These are phyloP conservation scores for Tulasnella sp. DNA, from an alignment of 768 basidiomycete genomes.

Conservation along the genomic window DNA sequence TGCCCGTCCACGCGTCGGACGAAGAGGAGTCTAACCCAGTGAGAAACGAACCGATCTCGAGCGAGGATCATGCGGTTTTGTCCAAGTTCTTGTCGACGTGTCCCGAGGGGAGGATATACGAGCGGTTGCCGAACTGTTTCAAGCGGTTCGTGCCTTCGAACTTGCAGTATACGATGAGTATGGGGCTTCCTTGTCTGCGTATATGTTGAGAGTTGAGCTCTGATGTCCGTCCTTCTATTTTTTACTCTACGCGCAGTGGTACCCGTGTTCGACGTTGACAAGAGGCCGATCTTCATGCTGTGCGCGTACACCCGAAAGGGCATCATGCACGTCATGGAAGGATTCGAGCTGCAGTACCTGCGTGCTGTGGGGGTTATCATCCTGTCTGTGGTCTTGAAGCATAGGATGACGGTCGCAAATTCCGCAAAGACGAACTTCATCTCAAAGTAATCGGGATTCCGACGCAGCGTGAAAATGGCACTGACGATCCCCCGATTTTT, in stretches of 20 bases:
- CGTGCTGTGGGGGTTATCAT: conserved; percentile 92
- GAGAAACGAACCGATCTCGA: conserved; percentile 37
- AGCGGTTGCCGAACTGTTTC: conserved; percentile 75
- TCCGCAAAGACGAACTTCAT: conserved; percentile 90
- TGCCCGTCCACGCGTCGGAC: conserved; percentile 24
- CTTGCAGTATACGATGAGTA: conserved; percentile 82
- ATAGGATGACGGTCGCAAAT: conserved; percentile 87
- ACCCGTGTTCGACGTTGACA: conserved; percentile 87
- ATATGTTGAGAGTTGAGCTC: too few species aligned
- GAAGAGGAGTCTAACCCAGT: conserved; percentile 12
- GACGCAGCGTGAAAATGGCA: neutral
- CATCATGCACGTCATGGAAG: conserved; percentile 72
- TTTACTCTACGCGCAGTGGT: too few species aligned
- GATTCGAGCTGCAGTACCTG: conserved; percentile 81
- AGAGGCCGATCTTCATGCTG: conserved; percentile 79
- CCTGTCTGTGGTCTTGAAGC: conserved; percentile 81
- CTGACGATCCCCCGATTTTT: neutral
- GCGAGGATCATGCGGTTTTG: conserved; percentile 63
- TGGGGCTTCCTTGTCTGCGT: conserved; percentile 22
- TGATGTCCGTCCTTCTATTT: neutral
- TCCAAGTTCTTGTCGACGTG: conserved; percentile 65
- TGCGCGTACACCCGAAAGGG: conserved; percentile 79
- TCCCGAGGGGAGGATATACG: conserved; percentile 80
- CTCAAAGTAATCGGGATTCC: conserved; percentile 50
- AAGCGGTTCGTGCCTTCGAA: conserved; percentile 67